Base-by-base conservation (phyloP, 495 filamentous ascomycete species). In the Viridothelium virens region DNA sequence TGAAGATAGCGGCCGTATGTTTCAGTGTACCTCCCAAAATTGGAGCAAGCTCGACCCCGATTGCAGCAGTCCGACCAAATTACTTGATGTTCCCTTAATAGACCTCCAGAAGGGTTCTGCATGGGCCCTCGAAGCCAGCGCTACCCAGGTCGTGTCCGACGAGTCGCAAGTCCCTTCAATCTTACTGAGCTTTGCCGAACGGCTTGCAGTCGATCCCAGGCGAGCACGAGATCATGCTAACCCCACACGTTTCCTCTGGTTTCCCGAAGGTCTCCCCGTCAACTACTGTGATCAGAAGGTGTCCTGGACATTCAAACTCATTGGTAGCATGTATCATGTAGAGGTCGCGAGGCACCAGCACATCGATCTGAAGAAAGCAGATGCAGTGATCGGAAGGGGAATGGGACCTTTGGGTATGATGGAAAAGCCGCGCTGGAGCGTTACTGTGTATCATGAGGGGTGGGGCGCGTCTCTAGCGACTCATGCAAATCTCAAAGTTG, bases 41-140 rank as follows among this genome's bases (percentile, higher is more conserved):
- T 73, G 71, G 71, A 64, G 61, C 0, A 69, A 71, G 10, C 62
- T 71, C n/a, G 71, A 72, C 16, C 62, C 63, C 3, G 70, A 69
- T 62, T 59, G 31, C 10, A 64, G 16, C 41, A 50, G 36, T 2
- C 62, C 63, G 0, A 50, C 66, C 1, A 34, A 50, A n/a, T 39
- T 73, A 18, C 63, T 73, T 7, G 67, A 73, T 38, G 31, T 66
- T 5, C 50, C 53, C 46, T 44, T 71, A 10, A 64, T 62, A 9
- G 68, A 73, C 62, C 65, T 71, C 14, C 63, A n/a, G 38, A 65
- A 56, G n/a, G 48, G 67, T 34, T 63, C 62, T 2, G 67, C 71
- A 0, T 71, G 70, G 70, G 68, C 71, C n/a, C 66, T 66, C 39
- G 71, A 69, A 36, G 50, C 72, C 6, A 34, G 38, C 3, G 68